A percentile compares a stretch with the other conserved stretches of the same genome.
These are phyloP conservation scores for Boletus bicolor DNA, from an alignment of 768 basidiomycete genomes.

Conservation along the genomic window DNA sequence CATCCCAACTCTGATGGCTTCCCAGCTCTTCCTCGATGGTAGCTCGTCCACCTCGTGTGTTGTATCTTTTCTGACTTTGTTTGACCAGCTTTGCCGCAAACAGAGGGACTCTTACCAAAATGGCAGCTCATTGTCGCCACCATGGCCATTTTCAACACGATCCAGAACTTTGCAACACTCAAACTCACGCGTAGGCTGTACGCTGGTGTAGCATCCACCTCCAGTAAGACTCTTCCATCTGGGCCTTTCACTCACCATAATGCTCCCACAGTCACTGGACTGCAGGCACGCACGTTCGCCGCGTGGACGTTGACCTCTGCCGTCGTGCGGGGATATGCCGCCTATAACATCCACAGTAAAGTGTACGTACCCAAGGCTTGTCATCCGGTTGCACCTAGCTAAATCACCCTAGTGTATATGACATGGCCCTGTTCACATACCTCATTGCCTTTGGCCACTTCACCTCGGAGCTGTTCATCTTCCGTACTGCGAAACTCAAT, in stretches of 20 bases:
- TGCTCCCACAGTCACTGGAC: constrained; percentile 60
- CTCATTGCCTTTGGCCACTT: constrained; percentile 91
- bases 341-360: constrained; percentile 84
- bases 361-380: constrained; percentile 46
- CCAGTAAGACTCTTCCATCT: constrained; percentile 31
- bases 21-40: constrained; percentile 27
- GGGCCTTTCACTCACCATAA: not conserved
- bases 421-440: constrained; percentile 85
- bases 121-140: constrained; percentile 85
- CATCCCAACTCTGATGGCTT: constrained; percentile 4
- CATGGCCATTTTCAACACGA: constrained; percentile 79
- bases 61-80: not conserved
- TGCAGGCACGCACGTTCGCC: constrained; percentile 88
- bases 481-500: constrained; percentile 64
- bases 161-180: constrained; percentile 78
- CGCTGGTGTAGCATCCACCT: constrained; percentile 38
- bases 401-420: constrained; percentile 65
- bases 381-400: constrained; percentile 2
- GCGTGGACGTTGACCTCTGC: constrained; percentile 89
- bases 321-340: constrained; percentile 79
- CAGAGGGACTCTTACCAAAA: constrained; percentile 70
- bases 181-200: constrained; percentile 80
- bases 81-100: constrained; percentile 56
- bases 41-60: not conserved
- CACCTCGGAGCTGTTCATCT: constrained; percentile 79